These are phyloP conservation scores for Dunaliella primolecta DNA, from an alignment of 139 green algal genomes.

Conservation along the genomic window DNA sequence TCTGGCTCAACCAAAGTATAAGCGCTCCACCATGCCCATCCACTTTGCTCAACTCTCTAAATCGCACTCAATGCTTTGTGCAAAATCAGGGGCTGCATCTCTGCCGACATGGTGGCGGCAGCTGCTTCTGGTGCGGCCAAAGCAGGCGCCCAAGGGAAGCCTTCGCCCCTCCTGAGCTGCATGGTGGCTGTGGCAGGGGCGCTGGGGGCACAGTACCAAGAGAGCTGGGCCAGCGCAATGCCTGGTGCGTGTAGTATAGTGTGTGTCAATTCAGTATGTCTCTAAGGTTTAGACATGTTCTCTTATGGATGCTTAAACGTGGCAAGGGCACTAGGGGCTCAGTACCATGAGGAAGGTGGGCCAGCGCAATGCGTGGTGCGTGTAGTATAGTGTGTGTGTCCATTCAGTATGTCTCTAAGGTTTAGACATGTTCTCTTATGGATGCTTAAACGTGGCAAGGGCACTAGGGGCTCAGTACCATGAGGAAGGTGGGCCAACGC, in stretches of 20 bases:
- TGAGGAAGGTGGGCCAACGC: slow-evolving; percentile 68
- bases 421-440: too few species aligned
- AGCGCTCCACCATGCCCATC: too few species aligned
- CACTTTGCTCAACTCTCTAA: too few species aligned
- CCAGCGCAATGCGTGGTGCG: slow-evolving; percentile 60
- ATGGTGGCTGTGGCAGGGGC: slow-evolving; percentile 57
- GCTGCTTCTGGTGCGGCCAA: slow-evolving; percentile 18
- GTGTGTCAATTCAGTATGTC: too few species aligned
- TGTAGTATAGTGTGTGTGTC: too few species aligned
- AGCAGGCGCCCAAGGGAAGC: slow-evolving; percentile 2
- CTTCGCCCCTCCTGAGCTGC: slow-evolving; percentile 39
- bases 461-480: slow-evolving; percentile 65
- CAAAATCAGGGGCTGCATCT: slow-evolving; percentile 42
- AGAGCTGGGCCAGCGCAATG: slow-evolving; percentile 71
- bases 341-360: slow-evolving; percentile 74
- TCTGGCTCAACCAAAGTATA: too few species aligned
- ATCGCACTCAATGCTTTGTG: too few species aligned
- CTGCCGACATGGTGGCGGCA: slow-evolving; percentile 27
- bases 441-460: too few species aligned
- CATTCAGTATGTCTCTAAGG: too few species aligned
- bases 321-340: too few species aligned
- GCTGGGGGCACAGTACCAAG: slow-evolving; percentile 64
- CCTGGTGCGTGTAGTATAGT: slow-evolving; percentile 51
- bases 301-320: too few species aligned
- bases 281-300: too few species aligned